Conservation (phyloP, 2,329 filamentous ascomycete genomes). For the Colletotrichum liriopes region DNA sequence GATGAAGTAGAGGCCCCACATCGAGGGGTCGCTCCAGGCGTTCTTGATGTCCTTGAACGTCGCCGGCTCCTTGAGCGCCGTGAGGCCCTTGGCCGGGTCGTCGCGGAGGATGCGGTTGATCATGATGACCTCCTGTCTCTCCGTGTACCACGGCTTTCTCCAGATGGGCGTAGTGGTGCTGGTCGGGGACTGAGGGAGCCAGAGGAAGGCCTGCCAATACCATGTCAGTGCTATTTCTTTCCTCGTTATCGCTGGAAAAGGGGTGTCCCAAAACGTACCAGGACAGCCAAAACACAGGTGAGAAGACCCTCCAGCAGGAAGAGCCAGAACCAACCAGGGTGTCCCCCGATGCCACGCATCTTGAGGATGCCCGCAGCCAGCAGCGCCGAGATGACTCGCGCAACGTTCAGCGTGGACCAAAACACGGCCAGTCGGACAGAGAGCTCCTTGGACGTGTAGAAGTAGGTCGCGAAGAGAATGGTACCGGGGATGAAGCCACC, state of each 20-base stretch:
- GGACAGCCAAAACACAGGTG: conserved; percentile 67
- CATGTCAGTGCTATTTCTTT: conserved; percentile 54
- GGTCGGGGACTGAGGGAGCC: conserved; percentile 51
- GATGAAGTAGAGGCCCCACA: conserved; percentile 67
- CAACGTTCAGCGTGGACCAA: conserved; percentile 70
- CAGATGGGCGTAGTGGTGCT: conserved; percentile 64
- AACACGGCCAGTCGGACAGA: conserved; percentile 76
- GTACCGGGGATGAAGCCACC: conserved; percentile 61
- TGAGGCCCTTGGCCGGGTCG: conserved; percentile 68
- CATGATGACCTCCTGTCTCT: conserved; percentile 71
- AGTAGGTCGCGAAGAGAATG: conserved; percentile 69
- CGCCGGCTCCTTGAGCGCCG: conserved; percentile 59
- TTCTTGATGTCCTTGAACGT: conserved; percentile 60
- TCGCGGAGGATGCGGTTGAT: conserved; percentile 70
- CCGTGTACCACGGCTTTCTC: conserved; percentile 70
- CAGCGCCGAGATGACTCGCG: conserved; percentile 63
- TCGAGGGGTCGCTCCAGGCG: conserved; percentile 61
- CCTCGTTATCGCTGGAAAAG: not conserved
- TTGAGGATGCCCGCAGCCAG: conserved; percentile 63
- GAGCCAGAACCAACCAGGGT: conserved; percentile 71
- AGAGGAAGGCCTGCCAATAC: conserved; percentile 56
- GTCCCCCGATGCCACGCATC: conserved; percentile 64
- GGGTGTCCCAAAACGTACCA: conserved; percentile 48
- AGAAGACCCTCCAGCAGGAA: conserved; percentile 59
- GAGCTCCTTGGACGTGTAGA: conserved; percentile 49